A percentile compares a stretch with the other conserved stretches of the same genome.
phyloP scores from a whole-genome alignment of 2,329 filamentous ascomycete genomes.

The Fusarium algeriense region DNA sequence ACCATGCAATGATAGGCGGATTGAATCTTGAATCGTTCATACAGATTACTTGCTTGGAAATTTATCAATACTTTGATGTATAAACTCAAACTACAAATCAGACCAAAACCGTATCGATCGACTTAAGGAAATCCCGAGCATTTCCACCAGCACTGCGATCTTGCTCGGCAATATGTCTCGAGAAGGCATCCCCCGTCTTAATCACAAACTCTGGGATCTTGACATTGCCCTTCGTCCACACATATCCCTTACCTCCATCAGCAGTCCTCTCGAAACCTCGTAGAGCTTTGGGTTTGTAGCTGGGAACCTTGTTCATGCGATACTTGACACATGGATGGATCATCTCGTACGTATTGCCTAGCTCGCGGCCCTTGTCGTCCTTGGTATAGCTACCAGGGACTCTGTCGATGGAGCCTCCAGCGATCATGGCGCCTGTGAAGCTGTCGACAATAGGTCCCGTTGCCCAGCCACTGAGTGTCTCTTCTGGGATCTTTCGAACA shows the following conservation, averaged over 20 bases:
- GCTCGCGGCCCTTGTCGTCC: conserved; percentile 19
- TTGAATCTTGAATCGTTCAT: too few species aligned
- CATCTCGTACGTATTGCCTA: conserved; percentile 37
- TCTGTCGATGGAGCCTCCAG: conserved; percentile 25
- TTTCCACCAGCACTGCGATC: conserved; percentile 21
- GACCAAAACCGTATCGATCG: conserved; percentile 23
- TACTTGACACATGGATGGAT: conserved; percentile 43
- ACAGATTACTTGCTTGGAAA: neutral
- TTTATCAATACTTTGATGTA: neutral
- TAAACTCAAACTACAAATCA: conserved; percentile 2
- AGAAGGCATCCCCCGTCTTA: conserved; percentile 37
- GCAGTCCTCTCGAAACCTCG: conserved; percentile 29
- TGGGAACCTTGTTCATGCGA: conserved; percentile 35
- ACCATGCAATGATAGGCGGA: neutral
- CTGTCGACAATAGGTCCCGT: conserved; percentile 45
- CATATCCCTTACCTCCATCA: conserved; percentile 19
- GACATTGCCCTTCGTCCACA: conserved; percentile 34
- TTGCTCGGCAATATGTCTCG: conserved; percentile 33
- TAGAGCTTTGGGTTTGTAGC: conserved; percentile 38
- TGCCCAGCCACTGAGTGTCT: conserved; percentile 41
- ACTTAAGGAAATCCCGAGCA: conserved; percentile 30
- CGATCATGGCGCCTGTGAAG: conserved; percentile 39
- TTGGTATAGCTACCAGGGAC: conserved; percentile 37
- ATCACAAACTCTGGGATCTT: conserved; percentile 40
- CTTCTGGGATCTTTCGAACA: conserved; percentile 27